phyloP scores from a whole-genome alignment of 2,329 filamentous ascomycete genomes.

The Penicillium sp. region DNA sequence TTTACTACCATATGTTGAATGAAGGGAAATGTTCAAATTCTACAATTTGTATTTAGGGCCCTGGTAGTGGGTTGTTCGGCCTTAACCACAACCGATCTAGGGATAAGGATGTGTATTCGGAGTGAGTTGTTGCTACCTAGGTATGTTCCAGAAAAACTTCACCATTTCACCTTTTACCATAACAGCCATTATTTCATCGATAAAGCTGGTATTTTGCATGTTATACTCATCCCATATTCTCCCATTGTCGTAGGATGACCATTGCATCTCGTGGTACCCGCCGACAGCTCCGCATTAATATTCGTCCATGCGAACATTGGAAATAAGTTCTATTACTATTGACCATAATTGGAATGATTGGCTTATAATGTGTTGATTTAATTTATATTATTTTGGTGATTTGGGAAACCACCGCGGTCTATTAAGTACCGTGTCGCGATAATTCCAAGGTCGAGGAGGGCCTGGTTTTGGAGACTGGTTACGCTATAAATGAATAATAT shows the following conservation, averaged over 20 bases:
- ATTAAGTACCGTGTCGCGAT: background rate
- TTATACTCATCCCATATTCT: background rate
- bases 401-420: background rate
- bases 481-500: background rate
- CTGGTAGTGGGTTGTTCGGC: too few relatives aligned
- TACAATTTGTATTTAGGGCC: background rate
- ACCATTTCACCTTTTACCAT: too few relatives aligned
- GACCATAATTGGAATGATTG: background rate
- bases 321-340: background rate
- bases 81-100: too few relatives aligned
- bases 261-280: background rate
- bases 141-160: background rate
- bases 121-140: too few relatives aligned
- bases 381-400: background rate
- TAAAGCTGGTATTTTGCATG: background rate
- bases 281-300: background rate
- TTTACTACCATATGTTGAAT: background rate
- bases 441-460: background rate
- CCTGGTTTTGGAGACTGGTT: background rate
- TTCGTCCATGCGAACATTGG: background rate
- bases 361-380: background rate
- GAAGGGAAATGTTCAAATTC: background rate
- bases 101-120: too few relatives aligned
- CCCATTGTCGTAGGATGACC: too few relatives aligned
- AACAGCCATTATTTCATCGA: too few relatives aligned